phyloP scores from a whole-genome alignment of 192 early-diverging fungal genomes.

The Cetraspora pellucida region DNA sequence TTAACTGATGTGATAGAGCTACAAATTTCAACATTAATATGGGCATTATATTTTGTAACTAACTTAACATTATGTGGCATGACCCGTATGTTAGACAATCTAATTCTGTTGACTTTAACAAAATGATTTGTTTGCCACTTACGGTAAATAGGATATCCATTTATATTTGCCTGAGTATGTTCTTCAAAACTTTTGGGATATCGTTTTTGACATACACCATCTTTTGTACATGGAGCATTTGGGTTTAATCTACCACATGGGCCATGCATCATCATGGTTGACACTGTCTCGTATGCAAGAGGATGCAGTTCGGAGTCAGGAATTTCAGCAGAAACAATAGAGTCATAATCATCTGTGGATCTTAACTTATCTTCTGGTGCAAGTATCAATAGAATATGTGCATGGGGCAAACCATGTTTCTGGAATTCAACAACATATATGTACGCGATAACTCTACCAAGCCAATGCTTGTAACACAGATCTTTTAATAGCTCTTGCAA shows the following conservation, averaged over 20 bases:
- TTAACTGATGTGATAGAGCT: slow-evolving; percentile 34
- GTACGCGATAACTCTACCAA: slow-evolving; percentile 40
- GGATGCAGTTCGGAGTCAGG: slow-evolving; percentile 26
- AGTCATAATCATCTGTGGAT: slow-evolving; percentile 32
- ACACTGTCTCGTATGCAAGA: slow-evolving; percentile 30
- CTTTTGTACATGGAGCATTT: slow-evolving; percentile 35
- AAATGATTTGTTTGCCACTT: slow-evolving; percentile 1
- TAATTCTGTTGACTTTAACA: background rate
- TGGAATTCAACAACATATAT: slow-evolving; percentile 46
- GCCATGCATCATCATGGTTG: slow-evolving; percentile 39
- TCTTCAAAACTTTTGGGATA: slow-evolving; percentile 29
- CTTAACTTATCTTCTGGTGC: slow-evolving; percentile 12
- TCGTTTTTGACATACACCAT: slow-evolving; percentile 34
- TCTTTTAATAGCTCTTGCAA: slow-evolving; percentile 28
- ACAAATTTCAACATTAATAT: slow-evolving; percentile 46
- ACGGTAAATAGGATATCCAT: slow-evolving; percentile 40
- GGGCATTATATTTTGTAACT: slow-evolving; percentile 43
- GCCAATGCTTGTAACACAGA: slow-evolving; percentile 1
- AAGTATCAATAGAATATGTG: slow-evolving; percentile 41
- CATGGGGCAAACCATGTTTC: slow-evolving; percentile 48
- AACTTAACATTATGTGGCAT: slow-evolving; percentile 41
- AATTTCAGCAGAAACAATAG: slow-evolving; percentile 38
- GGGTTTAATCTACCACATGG: slow-evolving; percentile 34
- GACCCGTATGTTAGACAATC: slow-evolving; percentile 38
- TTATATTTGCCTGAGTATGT: slow-evolving; percentile 12